Percentiles rank a stretch among this genome's conserved stretches.
Evolutionary conservation across 1,284 basidiomycete species (phyloP).

Genomic region (Anthracocystis panici-leucophaei): DNA sequence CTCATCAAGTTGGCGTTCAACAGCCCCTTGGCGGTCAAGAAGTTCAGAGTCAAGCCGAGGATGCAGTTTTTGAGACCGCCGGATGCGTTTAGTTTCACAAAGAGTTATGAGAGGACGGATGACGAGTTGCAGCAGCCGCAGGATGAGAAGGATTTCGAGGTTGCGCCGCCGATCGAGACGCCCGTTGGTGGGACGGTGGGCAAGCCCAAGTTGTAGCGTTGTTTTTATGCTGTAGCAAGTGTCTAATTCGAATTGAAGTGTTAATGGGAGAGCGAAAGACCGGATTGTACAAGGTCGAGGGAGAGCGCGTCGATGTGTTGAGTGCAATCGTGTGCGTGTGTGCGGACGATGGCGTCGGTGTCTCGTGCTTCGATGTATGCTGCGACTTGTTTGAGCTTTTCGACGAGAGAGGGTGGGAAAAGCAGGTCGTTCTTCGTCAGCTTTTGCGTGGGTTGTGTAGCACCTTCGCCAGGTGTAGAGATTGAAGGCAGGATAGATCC

Average conservation of each 20-base stretch:
- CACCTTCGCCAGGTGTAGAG: background rate
- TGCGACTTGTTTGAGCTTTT: conserved; percentile 28
- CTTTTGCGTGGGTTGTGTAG: background rate
- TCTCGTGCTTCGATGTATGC: conserved; percentile 31
- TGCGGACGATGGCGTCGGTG: conserved; percentile 50
- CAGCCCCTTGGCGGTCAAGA: conserved; percentile 52
- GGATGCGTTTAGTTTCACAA: conserved; percentile 26
- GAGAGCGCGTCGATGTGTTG: conserved; percentile 31
- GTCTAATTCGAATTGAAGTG: background rate
- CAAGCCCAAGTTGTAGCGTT: conserved; percentile 33
- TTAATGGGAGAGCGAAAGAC: conserved; percentile 8
- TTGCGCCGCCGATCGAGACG: conserved; percentile 20
- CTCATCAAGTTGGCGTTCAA: conserved; percentile 60
- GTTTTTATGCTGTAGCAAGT: background rate
- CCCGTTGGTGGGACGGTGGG: background rate
- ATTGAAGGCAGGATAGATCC: conserved; percentile 47
- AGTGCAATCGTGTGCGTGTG: conserved; percentile 53
- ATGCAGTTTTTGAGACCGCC: conserved; percentile 53
- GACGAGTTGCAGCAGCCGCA: conserved; percentile 46
- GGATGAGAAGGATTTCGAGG: conserved; percentile 40
- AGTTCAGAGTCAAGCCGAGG: conserved; percentile 60
- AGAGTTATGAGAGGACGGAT: conserved; percentile 20
- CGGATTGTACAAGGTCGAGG: conserved; percentile 21
- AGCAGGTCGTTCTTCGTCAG: conserved; percentile 24
- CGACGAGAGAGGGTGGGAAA: conserved; percentile 25